These are phyloP conservation scores for Dactylellina leptospora DNA, from an alignment of 2,329 filamentous ascomycete species.

Conservation along the genomic window DNA sequence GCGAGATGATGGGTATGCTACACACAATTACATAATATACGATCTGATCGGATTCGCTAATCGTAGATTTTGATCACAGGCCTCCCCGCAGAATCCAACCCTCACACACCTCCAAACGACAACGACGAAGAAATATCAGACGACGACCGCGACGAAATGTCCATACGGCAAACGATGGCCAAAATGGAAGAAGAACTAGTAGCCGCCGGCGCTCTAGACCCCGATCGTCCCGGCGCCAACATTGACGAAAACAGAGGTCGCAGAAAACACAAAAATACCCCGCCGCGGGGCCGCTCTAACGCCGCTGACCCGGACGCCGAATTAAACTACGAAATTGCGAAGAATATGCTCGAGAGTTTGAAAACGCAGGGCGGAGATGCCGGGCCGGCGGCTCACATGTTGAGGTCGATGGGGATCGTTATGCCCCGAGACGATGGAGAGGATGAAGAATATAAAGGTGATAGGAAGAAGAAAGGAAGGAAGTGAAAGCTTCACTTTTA, in stretches of 20 bases:
- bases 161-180: slow-evolving; percentile 72
- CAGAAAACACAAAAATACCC: slow-evolving; percentile 65
- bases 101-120: slow-evolving; percentile 31
- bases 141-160: slow-evolving; percentile 67
- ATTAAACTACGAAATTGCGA: slow-evolving; percentile 85
- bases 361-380: slow-evolving; percentile 86
- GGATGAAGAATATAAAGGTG: slow-evolving; percentile 56
- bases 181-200: slow-evolving; percentile 79
- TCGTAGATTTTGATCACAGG: slow-evolving; percentile 11
- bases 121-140: slow-evolving; percentile 57
- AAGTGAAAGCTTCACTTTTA: not conserved
- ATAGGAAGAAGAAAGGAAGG: slow-evolving; percentile 21
- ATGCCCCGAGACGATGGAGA: slow-evolving; percentile 81
- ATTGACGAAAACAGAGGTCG: slow-evolving; percentile 57
- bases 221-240: slow-evolving; percentile 23
- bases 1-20: slow-evolving; percentile 83
- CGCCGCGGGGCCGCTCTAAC: not conserved
- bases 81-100: slow-evolving; percentile 48
- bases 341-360: slow-evolving; percentile 90
- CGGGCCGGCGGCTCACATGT: slow-evolving; percentile 85
- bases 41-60: slow-evolving; percentile 2
- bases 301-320: slow-evolving; percentile 65
- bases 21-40: slow-evolving; percentile 56
- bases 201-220: slow-evolving; percentile 71
- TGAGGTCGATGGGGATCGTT: slow-evolving; percentile 83